Percentiles rank a stretch among this genome's conserved stretches.
Conservation (phyloP, 495 filamentous ascomycete species). For the Lineolata rhizophorae region DNA sequence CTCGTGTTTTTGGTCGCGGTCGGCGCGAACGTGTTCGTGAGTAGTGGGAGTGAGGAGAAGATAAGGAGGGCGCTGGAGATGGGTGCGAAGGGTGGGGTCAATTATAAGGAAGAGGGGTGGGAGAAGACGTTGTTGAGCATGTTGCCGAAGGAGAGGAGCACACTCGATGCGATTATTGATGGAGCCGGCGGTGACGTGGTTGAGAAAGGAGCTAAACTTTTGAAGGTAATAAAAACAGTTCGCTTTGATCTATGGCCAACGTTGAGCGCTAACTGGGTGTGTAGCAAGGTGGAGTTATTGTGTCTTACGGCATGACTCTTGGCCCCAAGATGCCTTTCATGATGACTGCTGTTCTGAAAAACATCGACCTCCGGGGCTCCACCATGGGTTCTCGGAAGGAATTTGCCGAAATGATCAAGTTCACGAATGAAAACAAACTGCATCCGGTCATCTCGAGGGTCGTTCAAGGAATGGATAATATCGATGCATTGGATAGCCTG, state of each 20-base stretch:
- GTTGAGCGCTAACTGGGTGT: constrained; percentile 1
- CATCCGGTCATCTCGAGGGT: constrained; percentile 17
- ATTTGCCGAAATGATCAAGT: constrained; percentile 22
- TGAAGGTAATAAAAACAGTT: constrained; percentile 13
- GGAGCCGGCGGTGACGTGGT: constrained; percentile 21
- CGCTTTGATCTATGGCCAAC: not conserved
- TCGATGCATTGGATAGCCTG: constrained; percentile 18
- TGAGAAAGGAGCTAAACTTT: constrained; percentile 13
- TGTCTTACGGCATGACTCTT: constrained; percentile 20
- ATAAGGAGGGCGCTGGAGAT: constrained; percentile 18
- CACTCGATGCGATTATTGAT: constrained; percentile 21
- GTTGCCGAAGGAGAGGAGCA: constrained; percentile 14
- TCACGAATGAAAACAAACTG: constrained; percentile 16
- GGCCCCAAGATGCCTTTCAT: constrained; percentile 18
- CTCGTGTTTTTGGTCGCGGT: constrained; percentile 16
- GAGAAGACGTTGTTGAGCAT: constrained; percentile 18
- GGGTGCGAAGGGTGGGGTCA: constrained; percentile 19
- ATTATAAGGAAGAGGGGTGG: constrained; percentile 21
- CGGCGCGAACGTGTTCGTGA: constrained; percentile 20
- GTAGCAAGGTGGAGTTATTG: constrained; percentile 19
- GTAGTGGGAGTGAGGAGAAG: constrained; percentile 20
- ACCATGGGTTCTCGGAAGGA: constrained; percentile 26
- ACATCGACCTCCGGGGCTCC: constrained; percentile 20
- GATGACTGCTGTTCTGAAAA: constrained; percentile 20
- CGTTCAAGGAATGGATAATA: constrained; percentile 14